A percentile compares a stretch with the other conserved stretches of the same genome.
These are phyloP conservation scores for Rostrohypoxylon terebratum DNA, from an alignment of 495 filamentous ascomycete species.

Conservation along the genomic window DNA sequence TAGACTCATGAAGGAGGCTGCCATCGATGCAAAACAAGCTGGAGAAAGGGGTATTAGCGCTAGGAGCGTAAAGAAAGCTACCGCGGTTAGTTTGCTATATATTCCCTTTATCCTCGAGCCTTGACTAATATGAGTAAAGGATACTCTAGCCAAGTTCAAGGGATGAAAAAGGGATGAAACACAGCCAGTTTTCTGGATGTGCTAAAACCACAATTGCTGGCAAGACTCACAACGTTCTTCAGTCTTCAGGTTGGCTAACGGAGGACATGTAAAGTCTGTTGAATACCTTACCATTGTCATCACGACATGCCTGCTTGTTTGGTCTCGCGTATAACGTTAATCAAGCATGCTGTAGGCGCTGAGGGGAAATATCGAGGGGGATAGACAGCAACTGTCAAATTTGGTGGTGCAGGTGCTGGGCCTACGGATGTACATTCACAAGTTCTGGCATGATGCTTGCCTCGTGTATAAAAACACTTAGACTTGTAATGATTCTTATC, in stretches of 20 bases:
- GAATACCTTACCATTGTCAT: neutral
- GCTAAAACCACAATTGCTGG: neutral
- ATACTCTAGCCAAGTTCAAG: constrained; percentile 80
- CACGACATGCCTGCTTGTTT: neutral
- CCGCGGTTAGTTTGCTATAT: constrained; percentile 66
- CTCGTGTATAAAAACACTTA: neutral
- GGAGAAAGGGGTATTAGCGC: constrained; percentile 80
- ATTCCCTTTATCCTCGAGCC: neutral
- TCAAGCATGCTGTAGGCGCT: neutral
- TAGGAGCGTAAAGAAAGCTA: constrained; percentile 79
- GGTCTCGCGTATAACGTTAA: constrained; percentile 5
- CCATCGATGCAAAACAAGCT: constrained; percentile 77
- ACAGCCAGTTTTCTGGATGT: neutral
- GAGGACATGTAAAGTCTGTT: neutral
- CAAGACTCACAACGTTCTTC: neutral
- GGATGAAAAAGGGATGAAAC: constrained; percentile 76
- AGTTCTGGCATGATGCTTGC: neutral
- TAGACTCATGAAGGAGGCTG: constrained; percentile 87
- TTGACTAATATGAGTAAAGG: constrained; percentile 56
- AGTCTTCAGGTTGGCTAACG: neutral
- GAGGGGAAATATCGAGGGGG: neutral
- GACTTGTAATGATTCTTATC: neutral
- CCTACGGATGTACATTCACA: neutral
- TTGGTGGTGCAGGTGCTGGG: neutral
- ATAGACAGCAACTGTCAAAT: neutral